Evolutionary conservation across 2,329 filamentous ascomycete species (phyloP), one percentile per base, ranked within the genome.

Genomic region (Aspergillus viridinutans): DNA sequence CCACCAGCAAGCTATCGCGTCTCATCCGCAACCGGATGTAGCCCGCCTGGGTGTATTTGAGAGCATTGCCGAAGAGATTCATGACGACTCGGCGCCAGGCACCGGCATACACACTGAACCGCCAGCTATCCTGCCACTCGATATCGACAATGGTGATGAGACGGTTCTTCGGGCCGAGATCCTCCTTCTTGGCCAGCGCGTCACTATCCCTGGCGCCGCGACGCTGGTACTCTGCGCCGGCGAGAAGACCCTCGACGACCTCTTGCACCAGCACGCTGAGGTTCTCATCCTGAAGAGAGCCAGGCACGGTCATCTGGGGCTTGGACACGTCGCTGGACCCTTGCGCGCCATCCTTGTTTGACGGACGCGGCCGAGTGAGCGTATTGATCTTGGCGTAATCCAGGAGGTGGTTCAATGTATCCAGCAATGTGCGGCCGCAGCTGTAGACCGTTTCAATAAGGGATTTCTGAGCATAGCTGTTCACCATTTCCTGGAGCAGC

Each of bases 371-470:
- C 8, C 45, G 52, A 3, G 55, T 57, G 10, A 59, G 49, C 3
- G 52, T 57, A n/a, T 66, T 66, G 20, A 67, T 66, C 26, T 63
- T 63, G 9, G 64, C 58, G 50, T 60, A 64, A 10, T 69, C 67
- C 0, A 72, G 63, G 20, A 74, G 61, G 29, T 72, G 65, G 32
- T 73, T 68, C 17, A 77, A 67, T 0, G 74, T 76, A 32, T 76
- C 73, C 1, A 76, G 64, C 1, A 77, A 58, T 1, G 74, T 76
- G n/a, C 69, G 67, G 1, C 72, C 74, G 50, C 73, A 77, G 20
- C 65, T 71, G 26, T 70, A 67, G 26, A 76, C 69, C 0, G 72
- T 67, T 29, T 66, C 58, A 8, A 70, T 38, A 38, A 71, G 61
- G 10, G 62, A 60, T 35, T 54, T 57, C 29, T 71, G 68, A 6